phyloP scores from a whole-genome alignment of 2,329 filamentous ascomycete genomes.

The Daldinia sp. region DNA sequence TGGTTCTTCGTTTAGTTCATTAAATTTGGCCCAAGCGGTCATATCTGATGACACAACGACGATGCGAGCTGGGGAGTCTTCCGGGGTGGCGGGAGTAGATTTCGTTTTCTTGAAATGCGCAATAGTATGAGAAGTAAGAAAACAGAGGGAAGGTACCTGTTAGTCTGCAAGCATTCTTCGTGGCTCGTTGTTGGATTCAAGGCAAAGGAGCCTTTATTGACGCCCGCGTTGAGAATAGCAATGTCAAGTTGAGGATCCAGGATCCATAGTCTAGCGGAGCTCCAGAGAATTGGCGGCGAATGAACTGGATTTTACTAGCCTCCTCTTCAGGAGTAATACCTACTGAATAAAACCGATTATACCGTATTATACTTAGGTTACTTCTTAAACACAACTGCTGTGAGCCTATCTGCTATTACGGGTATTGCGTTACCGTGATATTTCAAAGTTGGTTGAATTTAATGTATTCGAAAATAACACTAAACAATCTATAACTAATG shows the following conservation, averaged over 20 bases:
- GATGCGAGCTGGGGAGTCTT: background rate
- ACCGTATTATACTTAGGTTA: too few relatives aligned
- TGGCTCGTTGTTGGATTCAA: background rate
- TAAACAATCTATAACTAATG: too few relatives aligned
- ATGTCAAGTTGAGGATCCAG: background rate
- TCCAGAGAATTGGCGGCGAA: slow-evolving; percentile 4
- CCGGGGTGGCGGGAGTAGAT: too few relatives aligned
- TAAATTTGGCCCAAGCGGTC: background rate
- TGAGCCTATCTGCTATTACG: too few relatives aligned
- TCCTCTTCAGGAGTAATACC: slow-evolving; percentile 11
- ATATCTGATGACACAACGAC: background rate
- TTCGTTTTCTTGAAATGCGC: background rate
- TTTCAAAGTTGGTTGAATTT: too few relatives aligned
- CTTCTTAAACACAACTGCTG: too few relatives aligned
- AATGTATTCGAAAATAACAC: too few relatives aligned
- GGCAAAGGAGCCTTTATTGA: background rate
- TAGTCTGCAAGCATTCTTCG: background rate
- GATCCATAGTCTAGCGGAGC: background rate
- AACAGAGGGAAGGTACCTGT: background rate
- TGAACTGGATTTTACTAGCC: slow-evolving; percentile 1
- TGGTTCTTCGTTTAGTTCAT: background rate
- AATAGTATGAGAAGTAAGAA: background rate
- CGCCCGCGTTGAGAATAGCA: background rate
- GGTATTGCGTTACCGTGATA: too few relatives aligned
- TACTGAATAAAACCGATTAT: background rate